A percentile compares a stretch with the other conserved stretches of the same genome.
phyloP scores from a whole-genome alignment of 1,284 basidiomycete species.

The Testicularia cyperi region DNA sequence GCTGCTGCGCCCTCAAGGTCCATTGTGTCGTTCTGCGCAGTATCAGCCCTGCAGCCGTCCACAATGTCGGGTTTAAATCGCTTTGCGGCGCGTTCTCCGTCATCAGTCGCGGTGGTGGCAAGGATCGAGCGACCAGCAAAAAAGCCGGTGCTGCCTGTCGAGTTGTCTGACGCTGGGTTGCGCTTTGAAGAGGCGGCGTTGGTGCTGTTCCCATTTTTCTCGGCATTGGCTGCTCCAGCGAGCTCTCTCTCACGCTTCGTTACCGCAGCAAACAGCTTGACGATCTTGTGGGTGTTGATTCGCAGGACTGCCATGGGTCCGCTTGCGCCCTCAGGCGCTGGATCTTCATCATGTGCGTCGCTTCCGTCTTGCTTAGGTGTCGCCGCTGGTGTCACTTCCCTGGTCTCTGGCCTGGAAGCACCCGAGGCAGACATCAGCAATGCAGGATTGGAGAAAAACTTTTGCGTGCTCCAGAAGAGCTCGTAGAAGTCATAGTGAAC shows the following conservation, averaged over 20 bases:
- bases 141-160: conserved; percentile 9
- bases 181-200: conserved; percentile 17
- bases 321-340: conserved; percentile 39
- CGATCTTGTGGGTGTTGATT: conserved; percentile 33
- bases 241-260: conserved; percentile 41
- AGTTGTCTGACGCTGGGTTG: neutral
- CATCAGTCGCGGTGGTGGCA: neutral
- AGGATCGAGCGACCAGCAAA: conserved; percentile 14
- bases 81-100: conserved; percentile 6
- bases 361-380: neutral
- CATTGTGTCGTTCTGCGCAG: conserved; percentile 2
- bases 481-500: conserved; percentile 42
- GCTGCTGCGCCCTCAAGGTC: conserved; percentile 3
- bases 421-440: conserved; percentile 33
- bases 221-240: conserved; percentile 25
- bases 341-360: conserved; percentile 26
- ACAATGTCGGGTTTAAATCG: conserved; percentile 20
- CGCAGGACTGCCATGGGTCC: conserved; percentile 38
- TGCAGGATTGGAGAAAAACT: conserved; percentile 49
- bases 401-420: conserved; percentile 14
- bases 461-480: conserved; percentile 53
- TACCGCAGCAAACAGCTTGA: conserved; percentile 43
- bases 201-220: conserved; percentile 7
- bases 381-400: conserved; percentile 16
- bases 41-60: conserved; percentile 6